Evolutionary conservation across 1,139 yeast genomes (phyloP).

Genomic region (Candida sanyaensis): DNA sequence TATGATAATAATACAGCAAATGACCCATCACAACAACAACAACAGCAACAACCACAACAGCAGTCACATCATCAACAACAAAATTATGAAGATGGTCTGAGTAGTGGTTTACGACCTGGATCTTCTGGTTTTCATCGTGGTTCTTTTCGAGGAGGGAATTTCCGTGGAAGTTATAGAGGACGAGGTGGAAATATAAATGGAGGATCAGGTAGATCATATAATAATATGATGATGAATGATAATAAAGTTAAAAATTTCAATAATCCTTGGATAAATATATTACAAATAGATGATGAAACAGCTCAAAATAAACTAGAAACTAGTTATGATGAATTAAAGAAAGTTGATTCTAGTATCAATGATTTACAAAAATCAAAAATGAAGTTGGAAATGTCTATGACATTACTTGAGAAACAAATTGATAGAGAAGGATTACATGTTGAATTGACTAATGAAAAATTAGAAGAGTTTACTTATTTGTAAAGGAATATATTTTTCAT

Average conservation of each 20-base stretch:
- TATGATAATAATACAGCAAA: neutral
- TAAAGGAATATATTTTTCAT: slow-evolving; percentile 10
- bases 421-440: slow-evolving; percentile 38
- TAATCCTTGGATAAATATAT: slow-evolving; percentile 31
- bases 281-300: slow-evolving; percentile 24
- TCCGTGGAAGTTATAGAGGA: slow-evolving; percentile 11
- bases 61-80: neutral
- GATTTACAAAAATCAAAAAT: slow-evolving; percentile 26
- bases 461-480: slow-evolving; percentile 43
- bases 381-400: slow-evolving; percentile 24
- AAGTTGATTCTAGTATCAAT: slow-evolving; percentile 26
- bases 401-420: slow-evolving; percentile 29
- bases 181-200: slow-evolving; percentile 3
- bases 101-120: neutral
- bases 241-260: slow-evolving; percentile 20
- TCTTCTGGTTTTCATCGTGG: slow-evolving; percentile 3
- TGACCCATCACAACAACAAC: neutral
- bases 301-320: slow-evolving; percentile 22
- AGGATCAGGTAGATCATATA: slow-evolving; percentile 10
- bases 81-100: neutral
- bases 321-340: slow-evolving; percentile 20
- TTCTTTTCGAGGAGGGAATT: slow-evolving; percentile 6
- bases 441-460: slow-evolving; percentile 39
- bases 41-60: neutral
- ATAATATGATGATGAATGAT: slow-evolving; percentile 11